phyloP scores from a whole-genome alignment of 2,329 filamentous ascomycete species.

The Diaporthe velutina region DNA sequence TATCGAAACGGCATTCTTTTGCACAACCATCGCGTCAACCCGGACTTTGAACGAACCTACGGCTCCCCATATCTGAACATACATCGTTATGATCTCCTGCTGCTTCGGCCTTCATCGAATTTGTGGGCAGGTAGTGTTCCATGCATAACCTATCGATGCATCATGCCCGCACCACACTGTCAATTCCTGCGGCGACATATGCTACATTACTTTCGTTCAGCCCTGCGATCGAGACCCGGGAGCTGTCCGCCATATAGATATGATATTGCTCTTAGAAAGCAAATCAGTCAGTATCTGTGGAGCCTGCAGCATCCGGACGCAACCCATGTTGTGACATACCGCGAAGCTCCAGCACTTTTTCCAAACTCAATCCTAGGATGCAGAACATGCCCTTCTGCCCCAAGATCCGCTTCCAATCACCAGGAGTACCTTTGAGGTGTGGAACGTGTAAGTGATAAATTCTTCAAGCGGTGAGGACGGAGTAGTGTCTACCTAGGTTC shows the following conservation, averaged over 20 bases:
- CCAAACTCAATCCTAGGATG: conserved; percentile 61
- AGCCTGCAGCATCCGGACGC: neutral
- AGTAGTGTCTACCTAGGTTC: conserved; percentile 37
- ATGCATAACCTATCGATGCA: too few relatives aligned
- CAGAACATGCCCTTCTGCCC: conserved; percentile 56
- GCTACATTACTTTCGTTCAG: conserved; percentile 52
- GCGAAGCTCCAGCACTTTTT: conserved; percentile 56
- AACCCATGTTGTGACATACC: conserved; percentile 41
- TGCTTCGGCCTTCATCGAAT: neutral
- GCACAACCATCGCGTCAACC: too few relatives aligned
- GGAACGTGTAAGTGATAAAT: neutral
- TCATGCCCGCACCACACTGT: conserved; percentile 23
- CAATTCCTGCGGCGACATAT: conserved; percentile 46
- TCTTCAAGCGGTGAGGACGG: too few relatives aligned
- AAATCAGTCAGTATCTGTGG: conserved; percentile 29
- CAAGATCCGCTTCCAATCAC: conserved; percentile 52
- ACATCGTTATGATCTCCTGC: too few relatives aligned
- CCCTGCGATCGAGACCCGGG: conserved; percentile 53
- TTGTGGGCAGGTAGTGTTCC: too few relatives aligned
- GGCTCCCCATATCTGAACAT: too few relatives aligned
- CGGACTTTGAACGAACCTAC: too few relatives aligned
- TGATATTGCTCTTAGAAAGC: conserved; percentile 47
- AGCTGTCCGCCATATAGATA: conserved; percentile 55
- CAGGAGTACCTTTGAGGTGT: conserved; percentile 45
- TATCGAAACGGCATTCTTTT: too few relatives aligned